Evolutionary conservation across 176 grass and related monocot species (phyloP).

Genomic region (Oryza officinalis): DNA sequence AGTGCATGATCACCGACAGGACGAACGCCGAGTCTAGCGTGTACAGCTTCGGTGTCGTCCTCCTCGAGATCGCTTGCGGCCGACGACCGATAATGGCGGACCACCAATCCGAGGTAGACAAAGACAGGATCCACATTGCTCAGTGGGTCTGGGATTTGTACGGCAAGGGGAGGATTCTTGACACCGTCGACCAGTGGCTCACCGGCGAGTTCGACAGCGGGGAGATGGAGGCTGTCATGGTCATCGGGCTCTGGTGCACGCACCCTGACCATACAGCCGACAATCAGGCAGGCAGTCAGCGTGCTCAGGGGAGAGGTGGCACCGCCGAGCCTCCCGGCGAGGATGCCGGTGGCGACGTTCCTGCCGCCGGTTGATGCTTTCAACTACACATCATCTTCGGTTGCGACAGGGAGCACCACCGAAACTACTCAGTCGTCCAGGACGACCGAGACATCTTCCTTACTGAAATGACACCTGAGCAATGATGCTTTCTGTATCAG

Average conservation of each 20-base stretch:
- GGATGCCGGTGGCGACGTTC: slow-evolving; percentile 39
- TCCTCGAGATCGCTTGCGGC: not conserved
- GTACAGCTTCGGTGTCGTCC: not conserved
- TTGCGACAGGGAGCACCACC: not conserved
- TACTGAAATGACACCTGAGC: not conserved
- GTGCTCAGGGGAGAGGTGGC: slow-evolving; percentile 25
- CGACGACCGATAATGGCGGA: too few relatives aligned
- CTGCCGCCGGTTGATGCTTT: not conserved
- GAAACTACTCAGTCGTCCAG: not conserved
- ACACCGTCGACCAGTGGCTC: not conserved
- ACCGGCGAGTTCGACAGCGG: not conserved
- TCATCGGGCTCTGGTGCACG: slow-evolving; percentile 41
- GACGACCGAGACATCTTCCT: not conserved
- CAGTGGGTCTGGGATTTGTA: not conserved
- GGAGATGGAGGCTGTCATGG: not conserved
- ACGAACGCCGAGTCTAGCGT: not conserved
- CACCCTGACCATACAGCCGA: slow-evolving; percentile 39
- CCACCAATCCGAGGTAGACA: too few relatives aligned
- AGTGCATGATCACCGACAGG: not conserved
- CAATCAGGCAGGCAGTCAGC: slow-evolving; percentile 43
- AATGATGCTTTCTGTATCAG: too few relatives aligned
- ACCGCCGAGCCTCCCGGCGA: slow-evolving; percentile 17
- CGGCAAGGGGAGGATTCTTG: not conserved
- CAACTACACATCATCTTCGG: not conserved
- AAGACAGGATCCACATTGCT: too few relatives aligned